Base-by-base conservation (phyloP, 2,329 filamentous ascomycete genomes). In the Aspergillus sp. region DNA sequence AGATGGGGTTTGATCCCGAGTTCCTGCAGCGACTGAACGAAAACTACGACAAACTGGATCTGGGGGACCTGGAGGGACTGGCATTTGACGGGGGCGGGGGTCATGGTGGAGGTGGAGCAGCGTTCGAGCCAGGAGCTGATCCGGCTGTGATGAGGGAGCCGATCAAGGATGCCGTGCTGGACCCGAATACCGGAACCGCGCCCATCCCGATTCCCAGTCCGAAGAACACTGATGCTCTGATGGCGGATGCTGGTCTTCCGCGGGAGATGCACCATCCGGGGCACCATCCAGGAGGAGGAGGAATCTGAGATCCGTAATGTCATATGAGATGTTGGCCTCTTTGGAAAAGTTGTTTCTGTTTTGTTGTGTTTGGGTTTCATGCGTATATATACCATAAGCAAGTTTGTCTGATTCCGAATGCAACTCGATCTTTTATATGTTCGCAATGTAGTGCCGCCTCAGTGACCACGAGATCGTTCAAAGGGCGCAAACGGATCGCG, bases 1-100 rank as follows among this genome's bases (percentile, higher is more conserved):
- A 70, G 51, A 70, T 72, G 64, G 70, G 69, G 5, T 73, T 73
- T 46, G 71, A 74, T 23, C 66, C 68, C 5, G 65, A 67, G 13
- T 70, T 73, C 44, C 53, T 75, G 52, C 70, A 71, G 49, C 65
- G 65, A 47, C 50, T 73, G 31, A 70, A 69, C 31, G 60, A 68
- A 23, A 62, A 61, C 34, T 70, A 71, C 52, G 66, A 64, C n/a
- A 64, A 69, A 29, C 50, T 73, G 36, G 61, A 67, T 19, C 55
- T 66, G 21, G 67, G 67, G 31, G 59, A 57, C 41, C 52, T 74
- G 34, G 64, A 69, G 48, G 62, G 45, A 1, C 45, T 71, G 41
- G 58, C 60, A 25, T 58, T 67, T 36, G 59, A 59, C 23, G 56
- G 49, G 14, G 31, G 53, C 5, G 55, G 49, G 21, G 52, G 49